Evolutionary conservation across 2,329 filamentous ascomycete species (phyloP).

Genomic region (Ophiostoma montium): DNA sequence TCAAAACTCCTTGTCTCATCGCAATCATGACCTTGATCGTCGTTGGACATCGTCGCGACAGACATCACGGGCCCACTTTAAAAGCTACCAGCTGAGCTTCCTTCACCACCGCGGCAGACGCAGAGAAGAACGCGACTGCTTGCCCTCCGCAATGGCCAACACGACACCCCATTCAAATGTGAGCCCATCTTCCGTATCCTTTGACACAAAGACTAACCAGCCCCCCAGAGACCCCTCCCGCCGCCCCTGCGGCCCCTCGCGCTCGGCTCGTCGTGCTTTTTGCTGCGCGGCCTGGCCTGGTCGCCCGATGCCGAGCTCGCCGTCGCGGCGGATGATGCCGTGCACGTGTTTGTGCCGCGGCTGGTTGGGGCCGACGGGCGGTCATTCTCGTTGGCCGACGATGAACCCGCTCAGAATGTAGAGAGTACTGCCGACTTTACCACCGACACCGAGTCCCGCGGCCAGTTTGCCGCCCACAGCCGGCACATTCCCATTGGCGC

Average conservation of each 20-base stretch:
- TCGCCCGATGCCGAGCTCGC: constrained; percentile 45
- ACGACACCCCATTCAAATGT: too few relatives aligned
- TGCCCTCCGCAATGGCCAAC: too few relatives aligned
- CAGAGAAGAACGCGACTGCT: too few relatives aligned
- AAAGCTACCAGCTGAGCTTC: too few relatives aligned
- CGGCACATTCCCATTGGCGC: constrained; percentile 22
- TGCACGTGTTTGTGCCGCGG: constrained; percentile 37
- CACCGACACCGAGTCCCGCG: constrained; percentile 11
- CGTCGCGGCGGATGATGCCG: constrained; percentile 39
- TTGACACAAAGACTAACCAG: too few relatives aligned
- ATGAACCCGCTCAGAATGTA: too few relatives aligned
- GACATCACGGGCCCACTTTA: background rate
- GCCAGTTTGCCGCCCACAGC: constrained; percentile 22
- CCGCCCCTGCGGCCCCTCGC: constrained; percentile 27
- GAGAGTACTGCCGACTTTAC: too few relatives aligned
- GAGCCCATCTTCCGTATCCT: too few relatives aligned
- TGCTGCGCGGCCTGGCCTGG: constrained; percentile 31
- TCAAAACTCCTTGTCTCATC: background rate
- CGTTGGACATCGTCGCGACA: too few relatives aligned
- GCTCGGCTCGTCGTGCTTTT: constrained; percentile 17
- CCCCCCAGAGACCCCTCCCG: background rate
- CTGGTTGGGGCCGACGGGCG: constrained; percentile 18
- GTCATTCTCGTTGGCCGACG: constrained; percentile 13
- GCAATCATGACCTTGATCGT: background rate
- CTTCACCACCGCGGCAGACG: too few relatives aligned